These are phyloP conservation scores for Candida golubevii DNA, from an alignment of 805 yeast genomes.

Conservation along the genomic window DNA sequence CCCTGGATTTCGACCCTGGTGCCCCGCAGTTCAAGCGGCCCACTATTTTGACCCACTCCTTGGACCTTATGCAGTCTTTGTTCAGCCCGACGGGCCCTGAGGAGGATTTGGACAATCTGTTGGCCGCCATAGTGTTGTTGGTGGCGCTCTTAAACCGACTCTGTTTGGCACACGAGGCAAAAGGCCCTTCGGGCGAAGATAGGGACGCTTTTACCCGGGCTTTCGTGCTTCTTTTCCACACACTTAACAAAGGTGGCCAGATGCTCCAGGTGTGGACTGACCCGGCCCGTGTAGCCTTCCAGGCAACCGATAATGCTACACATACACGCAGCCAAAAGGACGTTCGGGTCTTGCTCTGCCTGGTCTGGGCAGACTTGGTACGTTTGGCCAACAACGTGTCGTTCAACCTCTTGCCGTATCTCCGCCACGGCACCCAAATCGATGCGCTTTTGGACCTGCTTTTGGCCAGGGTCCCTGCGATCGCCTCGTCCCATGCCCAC, in stretches of 20 bases:
- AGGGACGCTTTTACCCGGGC: conserved; percentile 17
- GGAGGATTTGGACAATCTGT: conserved; percentile 9
- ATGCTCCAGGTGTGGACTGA: conserved; percentile 31
- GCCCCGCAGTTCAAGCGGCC: background rate
- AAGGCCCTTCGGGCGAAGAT: conserved; percentile 14
- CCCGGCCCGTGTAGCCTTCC: conserved; percentile 25
- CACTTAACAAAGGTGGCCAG: conserved; percentile 12
- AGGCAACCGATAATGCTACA: conserved; percentile 5
- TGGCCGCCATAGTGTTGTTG: conserved; percentile 7
- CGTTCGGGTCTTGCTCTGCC: conserved; percentile 26
- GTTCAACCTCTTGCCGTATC: conserved; percentile 23
- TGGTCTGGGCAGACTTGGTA: conserved; percentile 35
- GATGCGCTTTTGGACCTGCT: conserved; percentile 18
- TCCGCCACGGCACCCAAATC: conserved; percentile 19
- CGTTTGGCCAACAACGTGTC: conserved; percentile 26
- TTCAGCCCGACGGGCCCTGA: background rate
- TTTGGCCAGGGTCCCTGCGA: conserved; percentile 21
- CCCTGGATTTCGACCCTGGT: conserved; percentile 15
- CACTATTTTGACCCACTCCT: background rate
- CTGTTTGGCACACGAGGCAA: conserved; percentile 17
- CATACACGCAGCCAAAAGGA: conserved; percentile 17
- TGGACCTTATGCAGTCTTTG: conserved; percentile 2
- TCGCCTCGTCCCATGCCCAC: conserved; percentile 22
- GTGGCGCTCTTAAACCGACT: conserved; percentile 23
- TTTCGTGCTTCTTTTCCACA: conserved; percentile 19